Percentiles rank a stretch among this genome's conserved stretches.
Evolutionary conservation across 805 yeast species (phyloP).

Genomic region (Candida awuae): DNA sequence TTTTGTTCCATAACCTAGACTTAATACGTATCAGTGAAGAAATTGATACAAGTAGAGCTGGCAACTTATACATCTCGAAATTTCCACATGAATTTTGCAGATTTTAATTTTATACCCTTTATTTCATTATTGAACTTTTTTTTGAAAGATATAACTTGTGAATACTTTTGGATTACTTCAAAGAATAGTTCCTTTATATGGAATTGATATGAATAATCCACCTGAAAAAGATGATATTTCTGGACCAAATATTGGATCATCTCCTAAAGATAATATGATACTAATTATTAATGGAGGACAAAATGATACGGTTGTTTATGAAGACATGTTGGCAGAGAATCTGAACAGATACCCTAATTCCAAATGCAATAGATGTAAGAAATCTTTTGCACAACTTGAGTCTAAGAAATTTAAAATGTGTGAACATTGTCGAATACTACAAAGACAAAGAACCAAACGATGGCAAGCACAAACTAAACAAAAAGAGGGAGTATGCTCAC

Average conservation of each 20-base stretch:
- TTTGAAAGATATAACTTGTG: no score
- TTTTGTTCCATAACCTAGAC: slow-evolving; percentile 18
- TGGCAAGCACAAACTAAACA: slow-evolving; percentile 58
- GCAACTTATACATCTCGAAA: no score
- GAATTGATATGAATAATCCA: no score
- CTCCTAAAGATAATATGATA: slow-evolving; percentile 11
- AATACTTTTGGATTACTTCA: no score
- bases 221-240: no score
- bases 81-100: no score
- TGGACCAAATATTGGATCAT: no score
- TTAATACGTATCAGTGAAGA: no score
- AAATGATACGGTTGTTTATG: not conserved
- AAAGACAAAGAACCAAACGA: slow-evolving; percentile 51
- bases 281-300: not conserved
- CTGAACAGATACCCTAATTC: slow-evolving; percentile 8
- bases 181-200: no score
- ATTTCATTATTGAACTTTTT: no score
- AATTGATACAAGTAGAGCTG: no score
- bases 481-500: slow-evolving; percentile 54
- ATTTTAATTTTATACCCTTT: no score
- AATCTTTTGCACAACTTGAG: slow-evolving; percentile 42
- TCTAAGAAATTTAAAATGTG: slow-evolving; percentile 48
- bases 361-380: slow-evolving; percentile 52
- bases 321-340: slow-evolving; percentile 7
- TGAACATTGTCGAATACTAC: slow-evolving; percentile 56